phyloP scores from a whole-genome alignment of 75 land plant genomes.

The Sequoia sempervirens region DNA sequence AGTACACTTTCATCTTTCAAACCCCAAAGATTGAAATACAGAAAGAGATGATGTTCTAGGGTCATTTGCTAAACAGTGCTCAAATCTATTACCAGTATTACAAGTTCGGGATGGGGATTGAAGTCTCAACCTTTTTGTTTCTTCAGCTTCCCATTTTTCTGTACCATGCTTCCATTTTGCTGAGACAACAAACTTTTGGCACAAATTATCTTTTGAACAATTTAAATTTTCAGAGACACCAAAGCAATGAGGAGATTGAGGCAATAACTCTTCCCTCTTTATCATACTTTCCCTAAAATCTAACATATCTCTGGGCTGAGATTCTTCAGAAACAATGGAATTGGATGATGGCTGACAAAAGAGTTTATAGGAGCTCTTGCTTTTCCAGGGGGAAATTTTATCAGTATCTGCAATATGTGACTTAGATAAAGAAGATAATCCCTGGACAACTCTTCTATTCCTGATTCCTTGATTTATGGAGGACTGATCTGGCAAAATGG shows the following conservation, averaged over 20 bases:
- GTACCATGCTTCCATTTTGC: not conserved
- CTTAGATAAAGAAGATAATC: not conserved
- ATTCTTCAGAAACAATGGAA: not conserved
- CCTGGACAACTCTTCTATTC: not conserved
- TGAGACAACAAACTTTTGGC: not conserved
- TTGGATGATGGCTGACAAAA: not conserved
- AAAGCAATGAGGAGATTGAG: not conserved
- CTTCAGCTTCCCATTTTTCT: not conserved
- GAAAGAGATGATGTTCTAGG: not conserved
- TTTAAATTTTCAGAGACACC: not conserved
- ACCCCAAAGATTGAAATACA: not conserved
- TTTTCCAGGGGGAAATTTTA: not conserved
- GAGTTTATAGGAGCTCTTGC: not conserved
- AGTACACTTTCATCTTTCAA: constrained; percentile 7
- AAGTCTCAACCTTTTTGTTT: not conserved
- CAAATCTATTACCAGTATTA: not conserved
- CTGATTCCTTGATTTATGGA: not conserved
- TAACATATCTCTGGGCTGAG: not conserved
- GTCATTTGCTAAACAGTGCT: not conserved
- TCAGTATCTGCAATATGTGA: not conserved
- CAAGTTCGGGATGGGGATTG: not conserved
- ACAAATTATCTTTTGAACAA: not conserved
- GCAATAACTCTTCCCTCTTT: not conserved
- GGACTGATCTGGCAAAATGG: not conserved
- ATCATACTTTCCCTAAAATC: not conserved